Evolutionary conservation across 2,329 filamentous ascomycete genomes (phyloP).

Genomic region (Cyphellophora europaea): DNA sequence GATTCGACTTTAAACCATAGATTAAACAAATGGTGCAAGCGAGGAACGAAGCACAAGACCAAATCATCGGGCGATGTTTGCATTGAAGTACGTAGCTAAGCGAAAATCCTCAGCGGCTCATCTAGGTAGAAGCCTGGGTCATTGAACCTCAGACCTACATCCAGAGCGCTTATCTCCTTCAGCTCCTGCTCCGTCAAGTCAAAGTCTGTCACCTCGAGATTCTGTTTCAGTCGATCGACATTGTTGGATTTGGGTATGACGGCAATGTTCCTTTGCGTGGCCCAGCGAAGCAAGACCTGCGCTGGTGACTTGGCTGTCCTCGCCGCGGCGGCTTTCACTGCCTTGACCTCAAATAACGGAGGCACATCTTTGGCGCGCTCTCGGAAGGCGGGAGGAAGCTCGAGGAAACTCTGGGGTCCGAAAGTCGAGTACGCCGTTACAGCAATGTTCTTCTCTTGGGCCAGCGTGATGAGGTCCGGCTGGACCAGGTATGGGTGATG

Average conservation of each 20-base stretch:
- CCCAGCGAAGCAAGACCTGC: constrained; percentile 79
- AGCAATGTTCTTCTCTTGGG: constrained; percentile 59
- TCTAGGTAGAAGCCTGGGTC: constrained; percentile 14
- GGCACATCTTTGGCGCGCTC: constrained; percentile 58
- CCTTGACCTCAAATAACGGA: constrained; percentile 61
- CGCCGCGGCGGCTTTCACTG: constrained; percentile 55
- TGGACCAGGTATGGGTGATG: constrained; percentile 85
- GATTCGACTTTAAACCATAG: background rate
- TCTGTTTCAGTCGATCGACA: constrained; percentile 29
- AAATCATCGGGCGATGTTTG: too few relatives aligned
- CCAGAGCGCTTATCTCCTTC: constrained; percentile 10
- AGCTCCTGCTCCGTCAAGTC: constrained; percentile 13
- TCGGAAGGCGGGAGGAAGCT: constrained; percentile 45
- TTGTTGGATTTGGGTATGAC: constrained; percentile 73
- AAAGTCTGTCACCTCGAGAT: constrained; percentile 12
- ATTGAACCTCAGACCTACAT: constrained; percentile 16
- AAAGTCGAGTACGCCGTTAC: constrained; percentile 81
- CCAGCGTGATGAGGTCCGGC: constrained; percentile 58
- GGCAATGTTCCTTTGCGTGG: constrained; percentile 70
- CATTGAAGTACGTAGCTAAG: too few relatives aligned
- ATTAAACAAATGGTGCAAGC: too few relatives aligned
- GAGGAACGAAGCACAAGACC: too few relatives aligned
- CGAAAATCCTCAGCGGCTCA: constrained; percentile 13
- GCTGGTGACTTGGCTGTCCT: constrained; percentile 66
- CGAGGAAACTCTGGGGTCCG: constrained; percentile 68